These are phyloP conservation scores for Phytophthora kernoviae DNA, from an alignment of 352 stramenopile species.

Conservation along the genomic window DNA sequence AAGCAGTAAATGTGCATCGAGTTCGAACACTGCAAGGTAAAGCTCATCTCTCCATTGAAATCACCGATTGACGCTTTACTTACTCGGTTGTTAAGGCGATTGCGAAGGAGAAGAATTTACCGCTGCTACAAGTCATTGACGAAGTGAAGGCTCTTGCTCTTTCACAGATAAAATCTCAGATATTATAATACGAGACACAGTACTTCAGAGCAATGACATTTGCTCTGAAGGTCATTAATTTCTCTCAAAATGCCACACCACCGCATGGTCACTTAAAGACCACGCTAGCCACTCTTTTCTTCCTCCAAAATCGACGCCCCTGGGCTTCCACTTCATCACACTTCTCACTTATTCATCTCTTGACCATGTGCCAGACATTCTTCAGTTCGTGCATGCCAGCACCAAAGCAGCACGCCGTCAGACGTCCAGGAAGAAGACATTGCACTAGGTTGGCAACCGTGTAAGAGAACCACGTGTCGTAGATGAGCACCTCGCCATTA, in stretches of 20 bases:
- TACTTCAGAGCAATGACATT: background rate
- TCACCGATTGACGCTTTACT: background rate
- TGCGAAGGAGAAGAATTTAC: slow-evolving; percentile 39
- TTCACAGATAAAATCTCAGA: slow-evolving; percentile 12
- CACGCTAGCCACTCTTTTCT: no score
- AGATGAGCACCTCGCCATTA: slow-evolving; percentile 52
- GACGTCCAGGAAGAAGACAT: slow-evolving; percentile 33
- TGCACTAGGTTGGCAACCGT: slow-evolving; percentile 32
- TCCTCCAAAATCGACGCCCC: background rate
- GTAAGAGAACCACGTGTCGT: slow-evolving; percentile 58
- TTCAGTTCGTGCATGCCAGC: slow-evolving; percentile 42
- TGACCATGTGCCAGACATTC: slow-evolving; percentile 42
- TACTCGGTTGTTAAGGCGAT: slow-evolving; percentile 38
- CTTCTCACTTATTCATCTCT: slow-evolving; percentile 29
- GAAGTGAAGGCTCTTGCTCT: slow-evolving; percentile 50
- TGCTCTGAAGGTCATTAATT: background rate
- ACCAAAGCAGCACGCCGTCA: slow-evolving; percentile 28
- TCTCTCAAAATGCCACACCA: background rate
- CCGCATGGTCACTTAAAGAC: no score
- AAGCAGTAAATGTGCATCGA: slow-evolving; percentile 81
- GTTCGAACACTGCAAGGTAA: slow-evolving; percentile 84
- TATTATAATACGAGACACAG: background rate
- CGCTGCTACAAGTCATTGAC: slow-evolving; percentile 65
- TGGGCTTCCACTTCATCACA: background rate
- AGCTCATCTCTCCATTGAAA: background rate